Evolutionary conservation across 371 early-diverging fungal genomes (phyloP).

Genomic region (Zychaea mexicana): DNA sequence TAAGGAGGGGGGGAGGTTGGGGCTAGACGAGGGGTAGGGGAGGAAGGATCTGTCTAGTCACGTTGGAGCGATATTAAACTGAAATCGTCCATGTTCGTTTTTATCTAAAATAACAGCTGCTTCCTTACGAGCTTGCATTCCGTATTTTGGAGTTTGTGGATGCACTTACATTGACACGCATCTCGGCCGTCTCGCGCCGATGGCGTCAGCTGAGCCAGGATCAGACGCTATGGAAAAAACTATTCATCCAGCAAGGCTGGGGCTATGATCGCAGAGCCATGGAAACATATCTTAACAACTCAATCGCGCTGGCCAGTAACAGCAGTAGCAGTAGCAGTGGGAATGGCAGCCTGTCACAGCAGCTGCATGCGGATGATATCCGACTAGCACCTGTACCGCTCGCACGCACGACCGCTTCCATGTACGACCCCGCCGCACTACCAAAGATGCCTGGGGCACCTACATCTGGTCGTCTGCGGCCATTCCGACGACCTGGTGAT

Average conservation of each 20-base stretch:
- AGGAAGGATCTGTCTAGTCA: no score
- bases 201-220: constrained; percentile 68
- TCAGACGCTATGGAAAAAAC: constrained; percentile 66
- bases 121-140: constrained; percentile 67
- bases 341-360: no score
- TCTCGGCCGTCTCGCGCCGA: constrained; percentile 56
- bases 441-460: constrained; percentile 23
- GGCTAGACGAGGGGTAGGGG: no score
- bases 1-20: no score
- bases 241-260: constrained; percentile 59
- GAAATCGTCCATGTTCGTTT: no score
- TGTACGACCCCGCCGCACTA: constrained; percentile 22
- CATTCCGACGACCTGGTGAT: constrained; percentile 22
- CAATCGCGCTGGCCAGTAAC: not conserved
- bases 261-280: constrained; percentile 49
- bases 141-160: constrained; percentile 65
- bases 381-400: constrained; percentile 23
- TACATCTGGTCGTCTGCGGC: constrained; percentile 14
- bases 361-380: not conserved
- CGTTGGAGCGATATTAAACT: no score
- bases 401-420: constrained; percentile 23
- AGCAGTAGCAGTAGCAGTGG: no score
- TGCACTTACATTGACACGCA: constrained; percentile 42
- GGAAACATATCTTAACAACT: constrained; percentile 40
- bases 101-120: constrained; percentile 20